A percentile compares a stretch with the other conserved stretches of the same genome.
These are phyloP conservation scores for Nematocida sp. DNA, from an alignment of 371 early-diverging fungal species.

Conservation along the genomic window DNA sequence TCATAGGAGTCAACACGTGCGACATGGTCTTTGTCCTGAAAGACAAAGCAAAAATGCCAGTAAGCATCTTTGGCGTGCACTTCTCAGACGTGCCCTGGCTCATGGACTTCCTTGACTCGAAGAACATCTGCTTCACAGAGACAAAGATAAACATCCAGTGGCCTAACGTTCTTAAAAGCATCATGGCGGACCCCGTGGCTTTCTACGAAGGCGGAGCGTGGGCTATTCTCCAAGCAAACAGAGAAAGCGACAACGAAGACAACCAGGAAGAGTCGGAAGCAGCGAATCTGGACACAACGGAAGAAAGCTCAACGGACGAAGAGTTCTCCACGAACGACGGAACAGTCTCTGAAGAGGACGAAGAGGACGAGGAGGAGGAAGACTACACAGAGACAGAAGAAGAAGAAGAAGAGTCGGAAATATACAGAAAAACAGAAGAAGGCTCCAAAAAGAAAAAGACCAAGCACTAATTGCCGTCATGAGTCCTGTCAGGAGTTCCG, in stretches of 20 bases:
- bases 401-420: background rate
- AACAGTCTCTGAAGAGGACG: too few relatives aligned
- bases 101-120: conserved; percentile 93
- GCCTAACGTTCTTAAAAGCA: conserved; percentile 92
- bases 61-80: conserved; percentile 91
- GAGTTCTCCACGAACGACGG: conserved; percentile 25
- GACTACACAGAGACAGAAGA: background rate
- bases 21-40: conserved; percentile 96
- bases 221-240: conserved; percentile 67
- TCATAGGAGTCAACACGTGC: conserved; percentile 91
- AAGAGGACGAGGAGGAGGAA: too few relatives aligned
- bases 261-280: conserved; percentile 16
- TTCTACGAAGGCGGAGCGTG: conserved; percentile 94
- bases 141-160: conserved; percentile 93
- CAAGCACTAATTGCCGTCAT: too few relatives aligned
- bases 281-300: conserved; percentile 22
- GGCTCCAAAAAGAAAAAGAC: too few relatives aligned
- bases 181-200: conserved; percentile 82
- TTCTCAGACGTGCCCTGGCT: conserved; percentile 82
- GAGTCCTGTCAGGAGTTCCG: too few relatives aligned
- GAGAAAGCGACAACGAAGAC: conserved; percentile 60
- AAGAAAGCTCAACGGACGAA: conserved; percentile 22
- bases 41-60: conserved; percentile 76
- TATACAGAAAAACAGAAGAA: too few relatives aligned
- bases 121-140: conserved; percentile 86